Conservation (phyloP, 2,329 filamentous ascomycete species). For the Ceratocystis harringtonii region DNA sequence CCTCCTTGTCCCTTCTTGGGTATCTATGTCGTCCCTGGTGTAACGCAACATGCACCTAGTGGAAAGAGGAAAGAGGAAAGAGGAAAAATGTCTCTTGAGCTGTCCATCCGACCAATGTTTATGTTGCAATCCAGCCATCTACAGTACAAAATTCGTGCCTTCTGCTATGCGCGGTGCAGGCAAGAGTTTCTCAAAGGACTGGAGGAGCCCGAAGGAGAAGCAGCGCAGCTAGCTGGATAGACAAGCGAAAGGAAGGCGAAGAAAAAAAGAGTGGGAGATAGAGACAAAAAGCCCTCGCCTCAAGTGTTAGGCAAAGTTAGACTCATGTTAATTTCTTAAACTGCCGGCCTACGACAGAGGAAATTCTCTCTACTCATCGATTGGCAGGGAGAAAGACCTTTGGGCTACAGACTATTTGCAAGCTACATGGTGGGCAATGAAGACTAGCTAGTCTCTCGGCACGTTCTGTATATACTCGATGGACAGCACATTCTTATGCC, state of each 20-base stretch:
- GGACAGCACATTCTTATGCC: not conserved
- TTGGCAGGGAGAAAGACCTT: not conserved
- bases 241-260: not conserved
- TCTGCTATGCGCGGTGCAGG: not conserved
- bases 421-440: not conserved
- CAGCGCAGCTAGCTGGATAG: not conserved
- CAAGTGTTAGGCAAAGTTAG: too few relatives aligned
- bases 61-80: not conserved
- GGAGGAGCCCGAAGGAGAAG: not conserved
- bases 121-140: not conserved
- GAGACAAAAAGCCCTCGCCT: too few relatives aligned
- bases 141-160: not conserved
- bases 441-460: too few relatives aligned
- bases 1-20: not conserved
- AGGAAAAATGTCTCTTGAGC: constrained; percentile 1
- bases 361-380: too few relatives aligned
- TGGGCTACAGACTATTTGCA: not conserved
- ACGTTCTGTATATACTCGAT: not conserved
- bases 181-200: not conserved
- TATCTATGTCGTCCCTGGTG: not conserved
- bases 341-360: too few relatives aligned
- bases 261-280: not conserved
- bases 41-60: not conserved
- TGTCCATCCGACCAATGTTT: not conserved
- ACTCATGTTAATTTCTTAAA: too few relatives aligned